Evolutionary conservation across 768 basidiomycete species (phyloP), one percentile per base, ranked within the genome.

Genomic region (Pleurotus pulmonarius): DNA sequence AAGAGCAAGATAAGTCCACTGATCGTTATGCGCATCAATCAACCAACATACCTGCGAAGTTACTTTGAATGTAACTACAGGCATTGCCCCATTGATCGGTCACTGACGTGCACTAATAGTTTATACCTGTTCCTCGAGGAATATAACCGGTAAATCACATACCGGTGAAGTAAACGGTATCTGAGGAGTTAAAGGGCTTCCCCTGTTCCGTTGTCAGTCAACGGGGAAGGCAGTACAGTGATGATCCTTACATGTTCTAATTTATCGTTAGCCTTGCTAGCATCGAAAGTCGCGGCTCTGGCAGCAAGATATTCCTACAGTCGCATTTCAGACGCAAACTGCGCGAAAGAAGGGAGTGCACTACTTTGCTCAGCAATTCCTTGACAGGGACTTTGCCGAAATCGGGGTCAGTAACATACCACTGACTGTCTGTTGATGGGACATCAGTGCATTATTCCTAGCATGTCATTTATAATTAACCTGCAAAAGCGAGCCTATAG

Each of bases 101-200:
- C 3, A 90, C 91, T 89, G 56, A 41, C 29, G 11, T 46, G 12
- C 16, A 8, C 24, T 22, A 12, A 5, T 46, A 24, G 29, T 34
- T 34, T 48, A 12, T 5, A 37, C 11, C 25, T 24, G 44, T 15
- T 58, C 18, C 5, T n/a, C 18, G n/a, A 12, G 26, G 25, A 16
- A 6, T 22, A 26, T 22, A 56, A 44, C 26, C 25, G 26, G 47
- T 18, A 37, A 34, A 34, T 34, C 29, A n/a, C n/a, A 60, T 69
- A 83, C 89, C 90, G 5, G 94, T 85, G 65, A 98, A 95, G 67
- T 98, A 97, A 12, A 97, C 93, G 0, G 96, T 98, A 68, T 99
- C 96, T 1, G 92, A 91, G 1, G 90, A 90, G 59, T 88, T 83
- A 24, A 86, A 76, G 1, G 94, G 94, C 59, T 85, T 83, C 4